Conservation (phyloP, 2,329 filamentous ascomycete genomes). For the Colletotrichum abscissum region DNA sequence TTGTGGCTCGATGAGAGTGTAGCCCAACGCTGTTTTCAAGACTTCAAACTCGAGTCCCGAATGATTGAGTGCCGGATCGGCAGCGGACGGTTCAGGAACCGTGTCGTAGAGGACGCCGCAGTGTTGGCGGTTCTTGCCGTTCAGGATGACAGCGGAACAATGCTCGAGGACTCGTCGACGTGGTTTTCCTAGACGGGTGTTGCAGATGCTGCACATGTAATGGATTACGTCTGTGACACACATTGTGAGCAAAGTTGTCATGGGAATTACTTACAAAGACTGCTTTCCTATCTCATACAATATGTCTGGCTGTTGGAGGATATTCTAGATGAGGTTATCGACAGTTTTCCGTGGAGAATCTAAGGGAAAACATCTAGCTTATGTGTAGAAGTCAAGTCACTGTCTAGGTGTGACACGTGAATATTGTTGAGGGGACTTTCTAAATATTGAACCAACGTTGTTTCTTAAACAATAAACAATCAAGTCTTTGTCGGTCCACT, state of each 20-base stretch:
- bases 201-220: conserved; percentile 16
- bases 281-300: background rate
- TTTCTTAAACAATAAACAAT: background rate
- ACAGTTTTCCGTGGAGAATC: too few species aligned
- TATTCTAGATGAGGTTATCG: background rate
- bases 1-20: background rate
- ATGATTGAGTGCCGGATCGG: conserved; percentile 14
- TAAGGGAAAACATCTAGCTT: too few species aligned
- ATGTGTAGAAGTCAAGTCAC: background rate
- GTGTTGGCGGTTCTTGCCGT: background rate
- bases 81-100: background rate
- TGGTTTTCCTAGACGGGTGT: conserved; percentile 15
- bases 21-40: conserved; percentile 5
- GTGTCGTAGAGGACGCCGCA: conserved; percentile 7
- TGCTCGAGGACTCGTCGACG: conserved; percentile 2
- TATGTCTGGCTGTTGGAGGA: fast-evolving
- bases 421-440: background rate
- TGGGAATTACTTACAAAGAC: background rate
- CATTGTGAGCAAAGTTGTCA: background rate
- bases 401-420: too few species aligned
- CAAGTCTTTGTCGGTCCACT: background rate
- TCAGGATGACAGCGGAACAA: background rate
- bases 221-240: conserved; percentile 2
- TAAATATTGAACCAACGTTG: background rate
- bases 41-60: conserved; percentile 22